phyloP scores from a whole-genome alignment of 2,329 filamentous ascomycete genomes.

The Sporothrix brasiliensis region DNA sequence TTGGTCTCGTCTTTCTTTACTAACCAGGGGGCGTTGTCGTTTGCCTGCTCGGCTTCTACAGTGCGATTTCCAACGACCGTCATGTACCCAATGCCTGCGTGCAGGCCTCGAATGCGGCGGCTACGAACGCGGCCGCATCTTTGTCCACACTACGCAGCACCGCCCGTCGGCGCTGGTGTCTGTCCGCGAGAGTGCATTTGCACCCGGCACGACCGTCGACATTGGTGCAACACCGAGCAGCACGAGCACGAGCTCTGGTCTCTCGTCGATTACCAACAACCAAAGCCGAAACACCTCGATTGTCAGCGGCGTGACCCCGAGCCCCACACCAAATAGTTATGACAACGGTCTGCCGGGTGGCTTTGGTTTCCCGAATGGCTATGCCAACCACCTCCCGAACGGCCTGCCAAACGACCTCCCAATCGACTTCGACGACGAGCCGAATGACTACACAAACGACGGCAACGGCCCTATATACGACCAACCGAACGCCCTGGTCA shows the following conservation, averaged over 20 bases:
- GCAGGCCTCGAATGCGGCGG: slow-evolving; percentile 37
- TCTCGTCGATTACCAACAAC: background rate
- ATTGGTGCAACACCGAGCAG: background rate
- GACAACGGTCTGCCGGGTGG: background rate
- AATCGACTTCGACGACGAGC: background rate
- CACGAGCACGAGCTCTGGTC: background rate
- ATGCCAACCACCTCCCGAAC: background rate
- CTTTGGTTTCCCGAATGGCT: background rate
- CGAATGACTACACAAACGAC: background rate
- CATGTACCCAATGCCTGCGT: slow-evolving; percentile 37
- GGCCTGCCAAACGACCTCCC: background rate
- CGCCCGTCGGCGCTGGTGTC: slow-evolving; percentile 21
- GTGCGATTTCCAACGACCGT: slow-evolving; percentile 38
- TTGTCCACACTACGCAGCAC: slow-evolving; percentile 36
- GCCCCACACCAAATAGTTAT: slow-evolving; percentile 2
- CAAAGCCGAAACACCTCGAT: slow-evolving; percentile 13
- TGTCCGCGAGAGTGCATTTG: slow-evolving; percentile 30
- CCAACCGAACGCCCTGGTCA: background rate
- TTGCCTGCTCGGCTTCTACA: slow-evolving; percentile 23
- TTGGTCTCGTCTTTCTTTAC: slow-evolving; percentile 6
- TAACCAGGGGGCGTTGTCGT: slow-evolving; percentile 10
- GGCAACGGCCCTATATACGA: background rate
- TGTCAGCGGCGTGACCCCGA: background rate
- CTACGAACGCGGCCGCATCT: slow-evolving; percentile 38
- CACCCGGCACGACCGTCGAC: slow-evolving; percentile 22